Evolutionary conservation across 2,329 filamentous ascomycete genomes (phyloP).

Genomic region (Leptographium flavum): DNA sequence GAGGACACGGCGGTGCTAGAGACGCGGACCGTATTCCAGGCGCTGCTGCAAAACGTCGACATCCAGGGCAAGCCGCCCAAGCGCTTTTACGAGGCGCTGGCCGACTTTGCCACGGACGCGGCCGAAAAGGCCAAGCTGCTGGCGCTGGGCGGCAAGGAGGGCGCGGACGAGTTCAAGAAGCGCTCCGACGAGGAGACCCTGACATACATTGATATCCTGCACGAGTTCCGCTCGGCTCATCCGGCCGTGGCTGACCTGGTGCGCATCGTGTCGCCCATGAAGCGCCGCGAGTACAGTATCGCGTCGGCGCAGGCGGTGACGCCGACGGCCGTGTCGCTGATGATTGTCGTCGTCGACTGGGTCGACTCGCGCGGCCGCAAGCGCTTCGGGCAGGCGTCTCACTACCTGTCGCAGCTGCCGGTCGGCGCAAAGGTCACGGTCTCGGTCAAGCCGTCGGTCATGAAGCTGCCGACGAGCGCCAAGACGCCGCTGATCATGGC

Average conservation of each 20-base stretch:
- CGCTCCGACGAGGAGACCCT: conserved; percentile 81
- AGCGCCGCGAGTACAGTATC: conserved; percentile 97
- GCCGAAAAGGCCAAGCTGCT: conserved; percentile 69
- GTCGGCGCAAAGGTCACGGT: conserved; percentile 72
- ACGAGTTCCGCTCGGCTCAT: conserved; percentile 80
- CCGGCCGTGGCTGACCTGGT: conserved; percentile 80
- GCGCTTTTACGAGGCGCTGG: conserved; percentile 88
- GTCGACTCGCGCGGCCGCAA: conserved; percentile 75
- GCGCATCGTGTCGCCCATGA: conserved; percentile 78
- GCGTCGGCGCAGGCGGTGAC: conserved; percentile 93
- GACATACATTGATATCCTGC: conserved; percentile 80
- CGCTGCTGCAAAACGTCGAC: conserved; percentile 82
- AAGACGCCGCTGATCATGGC: conserved; percentile 97
- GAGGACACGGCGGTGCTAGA: conserved; percentile 64
- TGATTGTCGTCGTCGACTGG: conserved; percentile 97
- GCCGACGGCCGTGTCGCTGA: conserved; percentile 75
- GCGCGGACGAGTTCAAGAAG: conserved; percentile 81
- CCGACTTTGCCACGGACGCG: conserved; percentile 73
- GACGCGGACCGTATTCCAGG: conserved; percentile 85
- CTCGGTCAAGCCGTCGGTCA: conserved; percentile 93
- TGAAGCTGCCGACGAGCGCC: conserved; percentile 86
- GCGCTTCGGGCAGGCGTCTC: conserved; percentile 84
- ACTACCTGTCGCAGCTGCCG: conserved; percentile 66
- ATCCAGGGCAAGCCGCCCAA: conserved; percentile 95
- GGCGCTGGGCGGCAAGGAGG: conserved; percentile 61